Base-by-base conservation (phyloP, 345 rosid species). In the Capsella bursapastoris region DNA sequence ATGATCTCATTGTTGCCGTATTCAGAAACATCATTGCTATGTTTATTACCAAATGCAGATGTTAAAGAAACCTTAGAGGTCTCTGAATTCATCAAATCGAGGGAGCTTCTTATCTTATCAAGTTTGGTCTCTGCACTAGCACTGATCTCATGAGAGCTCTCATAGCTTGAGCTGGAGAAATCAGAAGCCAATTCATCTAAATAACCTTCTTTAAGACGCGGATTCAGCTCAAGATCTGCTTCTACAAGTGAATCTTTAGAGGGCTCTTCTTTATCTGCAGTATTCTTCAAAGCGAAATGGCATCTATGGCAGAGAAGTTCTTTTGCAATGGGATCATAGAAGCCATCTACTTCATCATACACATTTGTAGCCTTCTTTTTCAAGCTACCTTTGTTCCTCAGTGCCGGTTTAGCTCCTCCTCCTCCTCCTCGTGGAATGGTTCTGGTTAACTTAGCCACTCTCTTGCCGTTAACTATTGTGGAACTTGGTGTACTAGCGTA, bases 301-400 rank as follows among this genome's bases (percentile, higher is more conserved):
- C 98, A 94, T 80, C 86, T 91, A 80, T 87, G 91, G 84, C 98
- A 94, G 32, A 94, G 83, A 57, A 88, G 78, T 58, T 84, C 88
- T 70, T 80, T 82, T 22, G 83, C 68, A 66, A 53, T 74, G 8
- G 88, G 82, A 62, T 76, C 82, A 72, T 77, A 76, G 58, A 66
- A 62, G 31, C 71, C 74, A 76, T 66, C 79, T 53, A 73, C 84
- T 77, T 85, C 89, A 65, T 65, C 71, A 45, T 72, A 70, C 6
- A 75, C 57, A 60, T 79, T 72, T 41, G 87, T 83, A 5, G 43
- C 72, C 82, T 88, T 88, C 89, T 81, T 90, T 78, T 85, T 91
- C 69, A 75, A 22, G 35, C 79, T 73, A 75, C 73, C 80, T 84
- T 84, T 94, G 73, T 64, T 87, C 85, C 85, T 85, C 73, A 85